These are phyloP conservation scores for Pulicaria dysenterica DNA, from an alignment of 129 eudicot species.

Conservation along the genomic window DNA sequence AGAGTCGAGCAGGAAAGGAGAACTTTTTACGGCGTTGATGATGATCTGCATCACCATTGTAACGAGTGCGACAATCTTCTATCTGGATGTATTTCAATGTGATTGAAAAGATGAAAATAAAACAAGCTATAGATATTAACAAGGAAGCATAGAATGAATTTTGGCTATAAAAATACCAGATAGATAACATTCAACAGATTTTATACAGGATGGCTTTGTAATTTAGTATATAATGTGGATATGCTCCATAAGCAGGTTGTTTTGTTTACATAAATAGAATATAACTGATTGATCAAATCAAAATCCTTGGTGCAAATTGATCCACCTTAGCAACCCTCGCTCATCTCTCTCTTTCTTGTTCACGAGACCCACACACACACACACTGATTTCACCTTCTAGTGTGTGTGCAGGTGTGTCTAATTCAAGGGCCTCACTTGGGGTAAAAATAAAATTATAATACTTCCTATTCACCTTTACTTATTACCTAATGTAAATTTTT, in stretches of 20 bases:
- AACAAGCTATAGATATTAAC: neutral
- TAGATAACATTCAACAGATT: neutral
- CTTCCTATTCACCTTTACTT: too few species aligned
- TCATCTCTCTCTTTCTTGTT: too few species aligned
- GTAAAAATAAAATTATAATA: too few species aligned
- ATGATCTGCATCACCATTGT: constrained; percentile 99
- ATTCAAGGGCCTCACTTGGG: too few species aligned
- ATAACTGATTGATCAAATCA: neutral
- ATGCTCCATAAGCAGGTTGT: constrained; percentile 4
- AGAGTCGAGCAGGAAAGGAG: constrained; percentile 89
- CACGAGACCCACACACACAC: too few species aligned
- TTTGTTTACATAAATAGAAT: neutral
- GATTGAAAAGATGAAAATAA: constrained; percentile 13
- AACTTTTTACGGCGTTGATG: constrained; percentile 97
- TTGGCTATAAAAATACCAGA: neutral
- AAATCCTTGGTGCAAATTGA: neutral
- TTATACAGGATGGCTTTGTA: neutral
- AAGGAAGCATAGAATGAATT: neutral
- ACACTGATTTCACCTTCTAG: too few species aligned
- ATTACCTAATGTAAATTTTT: too few species aligned
- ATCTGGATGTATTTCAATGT: constrained; percentile 50
- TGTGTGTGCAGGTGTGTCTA: too few species aligned
- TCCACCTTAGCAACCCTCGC: too few species aligned
- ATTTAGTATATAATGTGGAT: neutral
- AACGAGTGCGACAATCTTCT: constrained; percentile 97